Evolutionary conservation across 2,329 filamentous ascomycete genomes (phyloP), one percentile per base, ranked within the genome.

Genomic region (Talaromyces rugulosus): DNA sequence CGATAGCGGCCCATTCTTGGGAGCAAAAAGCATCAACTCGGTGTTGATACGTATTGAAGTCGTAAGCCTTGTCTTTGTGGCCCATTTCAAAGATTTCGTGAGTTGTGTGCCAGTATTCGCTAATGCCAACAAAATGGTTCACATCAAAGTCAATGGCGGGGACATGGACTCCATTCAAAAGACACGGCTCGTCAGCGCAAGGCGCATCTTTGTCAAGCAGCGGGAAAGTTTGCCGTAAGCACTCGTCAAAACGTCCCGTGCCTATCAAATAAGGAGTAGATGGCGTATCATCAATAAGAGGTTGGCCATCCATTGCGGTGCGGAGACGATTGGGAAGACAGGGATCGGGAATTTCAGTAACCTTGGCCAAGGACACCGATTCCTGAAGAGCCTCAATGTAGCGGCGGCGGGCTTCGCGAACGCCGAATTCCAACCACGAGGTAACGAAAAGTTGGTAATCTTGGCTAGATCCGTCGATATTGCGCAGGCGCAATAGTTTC

Each of bases 71-170:
- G 67, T 87, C 84, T 67, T 90, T 89, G 66, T 91, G 87, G 4
- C 87, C 87, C 80, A 86, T 85, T 63, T 89, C 85, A 69, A 99
- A 98, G 1, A 98, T 89, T 60, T 95, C 92, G 69, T 99, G 95
- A 0, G 95, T 99, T 0, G 94, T 96, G 75, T 99, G 95, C 94
- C 95, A 99, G 77, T 96, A 99, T 73, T 99, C 95, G 0, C 94
- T 98, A 3, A 99, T 94, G 11, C 95, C 95, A 31, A 99, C 89
- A 70, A 99, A 99, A 74, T 97, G 96, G 70, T 99, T 99, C 40
- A 98, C 88, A 65, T 95, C 89, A 71, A 98, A 99, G 73, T 99
- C 95, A 66, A 99, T 97, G 3, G 92, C 91, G 1, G 95, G 95
- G 1, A 95, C 92, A 72, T 98, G 92, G 65, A 94, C 87, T 0